Conservation (phyloP, 805 yeast genomes). For the Ogataea wickerhamii region DNA sequence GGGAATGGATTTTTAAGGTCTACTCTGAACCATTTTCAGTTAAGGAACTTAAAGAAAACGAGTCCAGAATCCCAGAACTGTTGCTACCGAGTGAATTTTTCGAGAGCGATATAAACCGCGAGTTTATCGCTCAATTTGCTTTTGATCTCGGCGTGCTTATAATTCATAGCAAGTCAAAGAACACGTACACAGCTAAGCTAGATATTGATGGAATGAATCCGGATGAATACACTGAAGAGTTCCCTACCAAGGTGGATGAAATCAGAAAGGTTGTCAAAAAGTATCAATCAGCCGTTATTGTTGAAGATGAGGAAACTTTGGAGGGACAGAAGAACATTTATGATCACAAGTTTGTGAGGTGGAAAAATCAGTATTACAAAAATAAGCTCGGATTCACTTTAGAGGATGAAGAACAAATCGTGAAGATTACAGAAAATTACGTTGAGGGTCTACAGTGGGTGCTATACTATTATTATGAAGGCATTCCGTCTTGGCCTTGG, state of each 20-base stretch:
- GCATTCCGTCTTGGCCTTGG: conserved; percentile 97
- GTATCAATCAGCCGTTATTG: conserved; percentile 60
- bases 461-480: conserved; percentile 81
- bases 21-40: conserved; percentile 33
- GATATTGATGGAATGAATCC: conserved; percentile 76
- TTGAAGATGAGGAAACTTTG: conserved; percentile 55
- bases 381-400: conserved; percentile 72
- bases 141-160: conserved; percentile 64
- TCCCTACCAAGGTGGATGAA: conserved; percentile 46
- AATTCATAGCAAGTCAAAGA: conserved; percentile 56
- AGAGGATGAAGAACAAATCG: conserved; percentile 54
- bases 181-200: conserved; percentile 54
- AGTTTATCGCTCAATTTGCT: conserved; percentile 61
- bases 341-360: conserved; percentile 65
- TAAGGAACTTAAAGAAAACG: conserved; percentile 32
- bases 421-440: conserved; percentile 71
- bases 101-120: conserved; percentile 44
- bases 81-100: conserved; percentile 46
- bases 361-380: conserved; percentile 86
- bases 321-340: conserved; percentile 59
- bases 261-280: conserved; percentile 54
- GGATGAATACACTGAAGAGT: conserved; percentile 64
- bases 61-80: conserved; percentile 41
- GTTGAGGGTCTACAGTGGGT: conserved; percentile 98
- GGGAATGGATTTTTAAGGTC: conserved; percentile 43